Percentiles rank a stretch among this genome's conserved stretches.
Conservation (phyloP, 2,329 filamentous ascomycete species). For the Scedosporium boydii region DNA sequence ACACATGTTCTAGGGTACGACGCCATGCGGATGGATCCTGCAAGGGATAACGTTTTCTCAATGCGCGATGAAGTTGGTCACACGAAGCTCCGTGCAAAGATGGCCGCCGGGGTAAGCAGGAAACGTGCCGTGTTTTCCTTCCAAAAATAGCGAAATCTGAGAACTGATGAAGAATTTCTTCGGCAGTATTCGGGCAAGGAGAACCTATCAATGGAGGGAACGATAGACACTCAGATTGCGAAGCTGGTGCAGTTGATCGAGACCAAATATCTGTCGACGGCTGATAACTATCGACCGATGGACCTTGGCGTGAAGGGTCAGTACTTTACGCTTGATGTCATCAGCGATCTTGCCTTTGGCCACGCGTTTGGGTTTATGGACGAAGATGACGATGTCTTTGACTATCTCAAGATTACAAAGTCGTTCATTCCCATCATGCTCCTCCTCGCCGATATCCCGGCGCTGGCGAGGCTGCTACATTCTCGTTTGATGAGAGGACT, state of each 20-base stretch:
- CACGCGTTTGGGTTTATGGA: constrained; percentile 38
- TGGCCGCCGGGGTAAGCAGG: constrained; percentile 32
- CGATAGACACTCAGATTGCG: constrained; percentile 35
- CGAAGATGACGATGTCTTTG: constrained; percentile 36
- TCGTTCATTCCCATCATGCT: constrained; percentile 32
- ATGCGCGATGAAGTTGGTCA: constrained; percentile 36
- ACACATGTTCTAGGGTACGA: constrained; percentile 27
- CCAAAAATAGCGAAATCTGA: neutral
- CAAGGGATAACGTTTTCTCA: constrained; percentile 44
- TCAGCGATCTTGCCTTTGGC: constrained; percentile 43
- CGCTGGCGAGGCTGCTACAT: constrained; percentile 30
- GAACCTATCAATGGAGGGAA: constrained; percentile 35
- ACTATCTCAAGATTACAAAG: constrained; percentile 35
- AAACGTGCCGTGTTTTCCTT: too few relatives aligned
- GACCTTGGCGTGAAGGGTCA: constrained; percentile 39
- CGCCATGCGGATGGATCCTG: constrained; percentile 39
- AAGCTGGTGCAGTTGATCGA: constrained; percentile 38
- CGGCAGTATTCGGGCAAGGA: constrained; percentile 27
- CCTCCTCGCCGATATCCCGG: constrained; percentile 30
- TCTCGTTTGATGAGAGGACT: constrained; percentile 28
- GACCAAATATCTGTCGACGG: constrained; percentile 30
- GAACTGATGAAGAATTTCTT: too few relatives aligned
- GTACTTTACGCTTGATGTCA: constrained; percentile 47
- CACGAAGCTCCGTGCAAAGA: constrained; percentile 31
- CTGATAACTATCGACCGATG: constrained; percentile 27